Percentiles rank a stretch among this genome's conserved stretches.
These are phyloP conservation scores for Aquilaria agallochum DNA, from an alignment of 441 rosid species.

Conservation along the genomic window DNA sequence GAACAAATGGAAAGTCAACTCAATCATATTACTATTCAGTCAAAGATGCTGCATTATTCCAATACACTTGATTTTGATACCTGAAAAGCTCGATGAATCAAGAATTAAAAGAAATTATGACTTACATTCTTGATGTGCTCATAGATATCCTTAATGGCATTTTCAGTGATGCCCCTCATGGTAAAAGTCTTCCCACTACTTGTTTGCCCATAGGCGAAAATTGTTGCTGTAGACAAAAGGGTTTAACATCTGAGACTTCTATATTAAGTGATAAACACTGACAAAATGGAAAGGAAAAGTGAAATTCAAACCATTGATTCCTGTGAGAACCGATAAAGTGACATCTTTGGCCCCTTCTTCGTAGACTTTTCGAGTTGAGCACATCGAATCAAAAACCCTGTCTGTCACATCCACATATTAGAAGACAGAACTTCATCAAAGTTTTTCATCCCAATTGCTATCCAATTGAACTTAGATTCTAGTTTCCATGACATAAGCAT, in stretches of 20 bases:
- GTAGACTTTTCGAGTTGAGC: slow-evolving; percentile 63
- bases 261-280: background rate
- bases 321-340: slow-evolving; percentile 79
- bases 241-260: slow-evolving; percentile 2
- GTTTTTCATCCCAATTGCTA: too few relatives aligned
- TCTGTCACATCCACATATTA: slow-evolving; percentile 33
- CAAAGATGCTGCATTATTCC: too few relatives aligned
- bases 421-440: background rate
- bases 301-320: slow-evolving; percentile 65
- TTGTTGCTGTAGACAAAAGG: slow-evolving; percentile 54
- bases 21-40: background rate
- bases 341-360: slow-evolving; percentile 91
- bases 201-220: slow-evolving; percentile 95
- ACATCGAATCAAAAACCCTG: slow-evolving; percentile 59
- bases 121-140: slow-evolving; percentile 69
- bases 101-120: background rate
- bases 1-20: background rate
- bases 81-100: background rate
- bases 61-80: too few relatives aligned
- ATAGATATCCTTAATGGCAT: slow-evolving; percentile 68
- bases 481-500: too few relatives aligned
- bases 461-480: too few relatives aligned
- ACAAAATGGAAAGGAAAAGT: background rate
- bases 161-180: slow-evolving; percentile 82
- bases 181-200: slow-evolving; percentile 94